Evolutionary conservation across 768 basidiomycete genomes (phyloP), one percentile per base, ranked within the genome.

Genomic region (Boletus patriciae): DNA sequence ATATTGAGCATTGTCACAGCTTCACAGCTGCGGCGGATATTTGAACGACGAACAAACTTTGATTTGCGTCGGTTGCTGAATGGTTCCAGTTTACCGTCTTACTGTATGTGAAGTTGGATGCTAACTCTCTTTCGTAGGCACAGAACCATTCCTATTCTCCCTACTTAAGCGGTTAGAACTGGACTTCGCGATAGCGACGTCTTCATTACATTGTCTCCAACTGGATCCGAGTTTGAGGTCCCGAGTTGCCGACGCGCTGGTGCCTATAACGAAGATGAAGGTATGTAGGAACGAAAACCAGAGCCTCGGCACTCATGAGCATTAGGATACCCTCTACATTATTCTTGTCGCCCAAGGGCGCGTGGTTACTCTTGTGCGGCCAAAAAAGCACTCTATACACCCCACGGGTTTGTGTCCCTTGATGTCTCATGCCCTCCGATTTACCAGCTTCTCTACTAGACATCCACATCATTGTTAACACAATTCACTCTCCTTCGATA

Each of bases 381-480:
- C 96, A 0, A 87, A 81, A 68, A 95, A 91, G 66, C 96, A 98
- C 66, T 94, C 93, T 0, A 94, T 99, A 63, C 94, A 99, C 69
- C 94, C 94, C 19, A 85, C 91, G 43, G 92, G 92, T 89, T 62
- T 50, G 76, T 58, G n/a, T 48, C 29, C 18, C 41, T 29, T 21
- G 51, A 57, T 52, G 12, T 12, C 31, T 33, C 19, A 21, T 47
- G 25, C 11, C 19, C 40, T 52, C 7, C 15, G 34, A 34, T 50
- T 49, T 12, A 46, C 37, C 3, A 41, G n/a, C 21, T n/a, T 45
- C 11, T 40, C 31, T 42, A 7, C 27, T 42, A 64, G 97, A 98
- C 67, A 84, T 99, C 19, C 94, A 97, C 67, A 86, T 97, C 47
- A 81, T 98, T 31, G 79, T 98, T 52, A 98, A 96, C 68, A 96